Evolutionary conservation across 176 grass and related monocot species (phyloP).

Genomic region (sorghum (Sorghum bicolor)): DNA sequence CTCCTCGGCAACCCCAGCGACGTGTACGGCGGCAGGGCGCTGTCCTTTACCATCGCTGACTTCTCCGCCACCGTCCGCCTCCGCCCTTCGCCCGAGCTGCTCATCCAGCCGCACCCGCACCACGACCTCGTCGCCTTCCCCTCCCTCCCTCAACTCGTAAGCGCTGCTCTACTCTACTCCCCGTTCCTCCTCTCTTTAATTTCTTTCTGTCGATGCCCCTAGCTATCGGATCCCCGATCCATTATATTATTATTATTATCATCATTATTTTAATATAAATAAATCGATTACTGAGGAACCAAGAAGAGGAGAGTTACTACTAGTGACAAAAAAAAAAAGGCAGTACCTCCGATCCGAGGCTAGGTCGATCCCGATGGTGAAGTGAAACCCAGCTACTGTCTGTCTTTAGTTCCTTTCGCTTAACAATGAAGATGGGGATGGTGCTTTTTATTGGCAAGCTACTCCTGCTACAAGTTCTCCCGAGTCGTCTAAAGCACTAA

Average conservation of each 20-base stretch:
- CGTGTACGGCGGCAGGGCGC: slow-evolving; percentile 53
- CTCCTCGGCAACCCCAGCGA: slow-evolving; percentile 91
- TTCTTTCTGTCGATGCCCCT: neutral
- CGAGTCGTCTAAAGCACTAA: neutral
- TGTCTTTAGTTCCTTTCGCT: neutral
- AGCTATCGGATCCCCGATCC: neutral
- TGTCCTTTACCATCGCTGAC: slow-evolving; percentile 67
- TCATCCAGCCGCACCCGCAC: slow-evolving; percentile 63
- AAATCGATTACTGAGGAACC: too few species aligned
- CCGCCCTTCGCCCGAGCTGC: slow-evolving; percentile 48
- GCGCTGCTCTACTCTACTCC: neutral
- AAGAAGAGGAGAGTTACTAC: too few species aligned
- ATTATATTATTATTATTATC: neutral
- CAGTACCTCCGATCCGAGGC: neutral
- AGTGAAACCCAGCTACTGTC: too few species aligned
- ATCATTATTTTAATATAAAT: neutral
- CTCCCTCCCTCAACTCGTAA: slow-evolving; percentile 56
- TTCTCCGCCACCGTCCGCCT: slow-evolving; percentile 72
- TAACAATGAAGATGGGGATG: neutral
- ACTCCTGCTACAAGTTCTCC: neutral
- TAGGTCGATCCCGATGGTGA: too few species aligned
- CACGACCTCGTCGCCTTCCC: slow-evolving; percentile 75
- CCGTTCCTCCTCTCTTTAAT: neutral
- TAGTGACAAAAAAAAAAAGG: too few species aligned
- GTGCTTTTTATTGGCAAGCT: neutral